phyloP scores from a whole-genome alignment of 2,329 filamentous ascomycete genomes.

The Cordyceps tenuipes region DNA sequence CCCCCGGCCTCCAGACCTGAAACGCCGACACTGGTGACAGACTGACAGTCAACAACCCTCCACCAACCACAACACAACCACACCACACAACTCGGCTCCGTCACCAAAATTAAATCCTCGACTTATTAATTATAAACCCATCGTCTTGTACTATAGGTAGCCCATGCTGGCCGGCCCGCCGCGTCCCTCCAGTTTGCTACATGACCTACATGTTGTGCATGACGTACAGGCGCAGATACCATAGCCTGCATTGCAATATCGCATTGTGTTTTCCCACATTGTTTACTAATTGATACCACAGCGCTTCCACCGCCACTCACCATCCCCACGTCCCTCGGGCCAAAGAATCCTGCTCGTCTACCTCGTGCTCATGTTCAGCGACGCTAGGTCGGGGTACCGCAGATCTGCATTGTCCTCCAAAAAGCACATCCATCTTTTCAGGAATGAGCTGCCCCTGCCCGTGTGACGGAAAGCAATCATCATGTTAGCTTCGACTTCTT shows the following conservation, averaged over 20 bases:
- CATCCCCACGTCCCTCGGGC: not conserved
- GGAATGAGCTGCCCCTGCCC: conserved; percentile 68
- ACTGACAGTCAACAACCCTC: not conserved
- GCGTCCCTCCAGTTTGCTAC: conserved; percentile 1
- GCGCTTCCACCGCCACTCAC: not conserved
- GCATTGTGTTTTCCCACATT: not conserved
- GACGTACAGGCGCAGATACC: too few relatives aligned
- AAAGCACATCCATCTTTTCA: conserved; percentile 86
- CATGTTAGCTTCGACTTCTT: not conserved
- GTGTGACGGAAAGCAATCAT: conserved; percentile 11
- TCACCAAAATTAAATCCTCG: not conserved
- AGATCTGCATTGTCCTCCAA: conserved; percentile 86
- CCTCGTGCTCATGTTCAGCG: conserved; percentile 20
- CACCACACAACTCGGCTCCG: not conserved
- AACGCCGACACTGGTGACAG: not conserved
- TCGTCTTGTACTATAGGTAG: not conserved
- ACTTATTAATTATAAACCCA: not conserved
- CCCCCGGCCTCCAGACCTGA: not conserved
- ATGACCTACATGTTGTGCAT: not conserved
- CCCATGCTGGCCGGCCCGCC: not conserved
- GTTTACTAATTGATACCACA: not conserved
- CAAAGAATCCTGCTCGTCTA: not conserved
- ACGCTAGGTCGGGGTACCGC: conserved; percentile 67
- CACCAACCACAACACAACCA: not conserved
- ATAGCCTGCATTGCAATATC: not conserved